Conservation (phyloP, 495 filamentous ascomycete species). For the Cudoniella acicularis region DNA sequence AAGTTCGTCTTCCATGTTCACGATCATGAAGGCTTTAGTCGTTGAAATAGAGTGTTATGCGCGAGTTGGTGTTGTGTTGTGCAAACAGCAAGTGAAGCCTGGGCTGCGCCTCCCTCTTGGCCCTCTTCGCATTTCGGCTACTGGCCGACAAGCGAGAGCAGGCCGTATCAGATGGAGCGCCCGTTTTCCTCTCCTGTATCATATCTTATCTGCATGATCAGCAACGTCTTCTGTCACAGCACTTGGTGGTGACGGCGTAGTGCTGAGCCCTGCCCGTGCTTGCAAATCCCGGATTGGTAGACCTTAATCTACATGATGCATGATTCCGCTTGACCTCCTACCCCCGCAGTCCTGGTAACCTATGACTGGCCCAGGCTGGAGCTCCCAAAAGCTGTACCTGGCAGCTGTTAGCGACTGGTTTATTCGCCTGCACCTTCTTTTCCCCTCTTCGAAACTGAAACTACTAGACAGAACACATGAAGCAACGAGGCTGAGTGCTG, state of each 20-base stretch:
- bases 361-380: too few species aligned
- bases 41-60: neutral
- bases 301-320: constrained; percentile 14
- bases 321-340: neutral
- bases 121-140: constrained; percentile 7
- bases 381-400: too few species aligned
- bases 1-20: too few species aligned
- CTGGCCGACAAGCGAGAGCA: constrained; percentile 11
- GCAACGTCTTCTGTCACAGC: constrained; percentile 18
- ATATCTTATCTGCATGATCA: constrained; percentile 15
- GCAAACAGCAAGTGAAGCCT: neutral
- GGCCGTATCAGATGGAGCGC: constrained; percentile 17
- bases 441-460: constrained; percentile 22
- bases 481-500: constrained; percentile 23
- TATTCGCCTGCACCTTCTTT: neutral
- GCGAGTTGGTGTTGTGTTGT: too few species aligned
- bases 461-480: constrained; percentile 11
- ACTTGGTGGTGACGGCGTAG: neutral
- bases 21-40: neutral
- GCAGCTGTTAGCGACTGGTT: neutral
- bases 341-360: too few species aligned
- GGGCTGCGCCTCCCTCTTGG: neutral
- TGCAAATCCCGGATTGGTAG: neutral
- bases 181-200: constrained; percentile 19
- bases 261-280: constrained; percentile 6